Evolutionary conservation across 179 eudicot genomes (phyloP), one percentile per base, ranked within the genome.

Genomic region (Beta corolliflora): DNA sequence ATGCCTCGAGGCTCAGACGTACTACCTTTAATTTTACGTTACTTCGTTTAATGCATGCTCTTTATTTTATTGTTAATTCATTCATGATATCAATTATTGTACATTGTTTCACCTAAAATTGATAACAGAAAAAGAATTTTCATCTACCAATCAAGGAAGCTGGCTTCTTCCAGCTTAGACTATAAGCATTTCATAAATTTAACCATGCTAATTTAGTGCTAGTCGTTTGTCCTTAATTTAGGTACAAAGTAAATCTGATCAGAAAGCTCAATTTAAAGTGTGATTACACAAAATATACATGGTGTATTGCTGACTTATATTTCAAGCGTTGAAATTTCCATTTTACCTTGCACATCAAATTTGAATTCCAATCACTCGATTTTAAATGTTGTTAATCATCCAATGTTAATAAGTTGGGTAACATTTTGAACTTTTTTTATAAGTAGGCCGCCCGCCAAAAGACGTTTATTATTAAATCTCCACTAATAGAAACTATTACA

Each of bases 31-130:
- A 11, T 71, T 48, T 71, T 59, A 36, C 19, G 36, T 71, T 36
- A 67, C 50, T 71, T 71, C 13, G 56, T 48, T 9, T 48, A 50
- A 48, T 71, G 75, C 8, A 48, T 71, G 75, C 8, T 73, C n/a
- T 54, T 73, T 25, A 48, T 13, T 15, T 0, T 9, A 36, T 23
- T 25, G 29, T 36, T 73, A 23, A 73, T 73, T 11, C 61, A 25
- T 25, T n/a, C 25, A 14, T 29, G 18, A 21, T 6, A 72, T 11
- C n/a, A 50, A 48, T 52, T 1, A 31, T 36, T 72, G 44, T n/a
- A 11, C 10, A 72, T 45, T 71, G 58, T 7, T 23, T 71, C 75
- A 71, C 59, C 31, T 50, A 10, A 71, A 19, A 31, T 71, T 71
- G 75, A 48, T 50, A 50, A 48, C 3, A 4, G 55, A 46, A 71